Evolutionary conservation across 345 rosid species (phyloP), one percentile per base, ranked within the genome.

Genomic region (Garcia nutans): DNA sequence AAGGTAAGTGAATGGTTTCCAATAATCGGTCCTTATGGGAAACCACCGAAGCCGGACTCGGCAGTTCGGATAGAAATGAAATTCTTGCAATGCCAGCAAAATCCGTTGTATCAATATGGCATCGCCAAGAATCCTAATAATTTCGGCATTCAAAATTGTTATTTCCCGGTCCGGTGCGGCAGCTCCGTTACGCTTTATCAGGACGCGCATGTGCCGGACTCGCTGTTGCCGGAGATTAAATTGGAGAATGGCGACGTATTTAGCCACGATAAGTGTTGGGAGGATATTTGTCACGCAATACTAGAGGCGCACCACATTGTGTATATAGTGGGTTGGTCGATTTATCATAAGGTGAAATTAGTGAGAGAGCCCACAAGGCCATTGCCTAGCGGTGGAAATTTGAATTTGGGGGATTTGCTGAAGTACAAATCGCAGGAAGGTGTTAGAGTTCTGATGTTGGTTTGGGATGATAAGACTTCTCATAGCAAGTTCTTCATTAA

Each of bases 401-500:
- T 92, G 78, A 89, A 24, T 70, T 84, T 94, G 59, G 97, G 98
- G 54, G 94, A 94, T 49, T 69, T 92, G 74, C 80, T 94, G 15
- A 92, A 88, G 82, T 94, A 94, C 63, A 94, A 94, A 70, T 90
- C 96, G 2, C 83, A 94, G 57, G 97, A 94, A 85, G 98, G 98
- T 24, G 97, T 92, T 26, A 74, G 97, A 57, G 98, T 94, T 19
- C 66, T 94, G 74, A 76, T 94, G 73, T 71, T 94, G 78, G 94
- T 94, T 49, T 94, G 98, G 98, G 98, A 94, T 76, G 98, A 94
- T n/a, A 92, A 87, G 84, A 92, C 97, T 65, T 94, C 98, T 16
- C 97, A 90, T 52, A 85, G 79, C 78, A 94, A 87, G 69, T 89
- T 90, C 76, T 85, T 89, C 83, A 77, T 94, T 52, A 84, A 87